Evolutionary conservation across 495 filamentous ascomycete genomes (phyloP).

Genomic region (Cetradonia linearis): DNA sequence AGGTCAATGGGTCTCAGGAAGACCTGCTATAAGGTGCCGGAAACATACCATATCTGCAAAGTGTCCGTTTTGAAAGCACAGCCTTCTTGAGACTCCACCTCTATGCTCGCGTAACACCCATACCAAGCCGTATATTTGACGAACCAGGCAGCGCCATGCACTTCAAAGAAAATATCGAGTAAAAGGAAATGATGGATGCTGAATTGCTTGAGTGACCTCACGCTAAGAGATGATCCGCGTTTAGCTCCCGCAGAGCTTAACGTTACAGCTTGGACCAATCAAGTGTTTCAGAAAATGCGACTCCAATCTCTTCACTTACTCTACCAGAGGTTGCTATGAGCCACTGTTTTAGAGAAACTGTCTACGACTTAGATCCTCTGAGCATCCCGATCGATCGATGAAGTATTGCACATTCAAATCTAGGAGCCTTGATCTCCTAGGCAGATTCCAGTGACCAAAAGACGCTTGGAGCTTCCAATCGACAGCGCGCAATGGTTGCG

Average conservation of each 20-base stretch:
- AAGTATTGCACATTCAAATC: background rate
- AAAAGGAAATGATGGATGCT: no score
- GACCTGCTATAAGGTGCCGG: constrained; percentile 4
- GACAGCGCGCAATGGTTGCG: constrained; percentile 58
- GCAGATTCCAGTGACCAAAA: background rate
- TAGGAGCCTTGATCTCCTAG: background rate
- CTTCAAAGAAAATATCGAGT: no score
- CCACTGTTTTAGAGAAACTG: background rate
- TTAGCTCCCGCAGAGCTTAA: constrained; percentile 11
- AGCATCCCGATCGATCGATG: background rate
- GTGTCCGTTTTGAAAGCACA: background rate
- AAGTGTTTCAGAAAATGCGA: background rate
- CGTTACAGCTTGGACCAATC: background rate
- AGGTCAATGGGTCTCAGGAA: background rate
- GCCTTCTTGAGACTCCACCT: background rate
- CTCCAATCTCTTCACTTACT: background rate
- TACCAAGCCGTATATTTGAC: background rate
- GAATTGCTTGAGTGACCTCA: no score
- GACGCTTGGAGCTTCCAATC: background rate
- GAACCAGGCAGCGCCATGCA: background rate
- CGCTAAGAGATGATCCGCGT: constrained; percentile 12
- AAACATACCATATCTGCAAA: constrained; percentile 1
- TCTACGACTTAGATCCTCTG: background rate
- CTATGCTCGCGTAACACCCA: no score
- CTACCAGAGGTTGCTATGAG: background rate